Conservation (phyloP, 306 rosid species). For the Erythrophleum fordii region DNA sequence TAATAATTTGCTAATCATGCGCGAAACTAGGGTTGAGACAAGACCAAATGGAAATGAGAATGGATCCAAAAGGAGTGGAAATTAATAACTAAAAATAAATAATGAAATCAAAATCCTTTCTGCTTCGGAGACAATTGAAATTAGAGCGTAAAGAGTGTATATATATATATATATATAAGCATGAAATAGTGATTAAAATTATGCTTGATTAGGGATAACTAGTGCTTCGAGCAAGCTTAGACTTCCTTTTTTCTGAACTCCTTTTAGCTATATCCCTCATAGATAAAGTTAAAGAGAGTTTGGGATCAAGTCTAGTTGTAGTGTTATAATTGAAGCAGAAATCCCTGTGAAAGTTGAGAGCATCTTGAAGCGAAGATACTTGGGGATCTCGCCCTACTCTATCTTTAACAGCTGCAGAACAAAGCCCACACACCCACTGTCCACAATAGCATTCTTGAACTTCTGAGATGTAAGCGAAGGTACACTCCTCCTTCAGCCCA, state of each 20-base stretch:
- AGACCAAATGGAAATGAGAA: neutral
- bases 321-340: slow-evolving; percentile 55
- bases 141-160: neutral
- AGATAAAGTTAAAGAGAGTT: slow-evolving; percentile 60
- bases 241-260: slow-evolving; percentile 51
- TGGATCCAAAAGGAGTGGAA: neutral
- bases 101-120: neutral
- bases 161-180: neutral
- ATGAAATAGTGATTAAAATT: neutral
- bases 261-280: slow-evolving; percentile 66
- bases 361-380: slow-evolving; percentile 46
- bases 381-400: slow-evolving; percentile 25
- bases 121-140: neutral
- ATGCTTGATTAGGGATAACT: slow-evolving; percentile 50
- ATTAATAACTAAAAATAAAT: neutral
- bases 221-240: slow-evolving; percentile 49
- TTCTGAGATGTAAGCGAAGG: slow-evolving; percentile 49
- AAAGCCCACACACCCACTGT: slow-evolving; percentile 82
- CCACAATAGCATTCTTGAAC: slow-evolving; percentile 50
- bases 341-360: slow-evolving; percentile 52
- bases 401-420: slow-evolving; percentile 76
- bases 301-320: slow-evolving; percentile 64
- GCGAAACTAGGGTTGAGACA: neutral
- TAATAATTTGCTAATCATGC: too few relatives aligned
- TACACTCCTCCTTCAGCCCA: slow-evolving; percentile 73